These are phyloP conservation scores for Glutinoglossum americanum DNA, from an alignment of 495 filamentous ascomycete species.

Conservation along the genomic window DNA sequence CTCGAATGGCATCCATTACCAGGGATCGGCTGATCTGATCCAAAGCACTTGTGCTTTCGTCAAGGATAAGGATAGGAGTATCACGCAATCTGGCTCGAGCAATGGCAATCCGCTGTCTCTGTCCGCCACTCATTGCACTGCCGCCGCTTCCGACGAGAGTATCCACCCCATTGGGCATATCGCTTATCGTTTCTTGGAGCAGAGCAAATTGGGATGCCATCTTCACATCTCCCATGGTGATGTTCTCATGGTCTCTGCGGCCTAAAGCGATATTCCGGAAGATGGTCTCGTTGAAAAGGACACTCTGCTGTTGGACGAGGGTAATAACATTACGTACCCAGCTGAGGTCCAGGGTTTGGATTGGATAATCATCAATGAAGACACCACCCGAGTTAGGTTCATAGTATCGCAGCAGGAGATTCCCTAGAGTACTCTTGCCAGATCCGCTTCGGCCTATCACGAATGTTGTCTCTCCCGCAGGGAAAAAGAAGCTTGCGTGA, in stretches of 20 bases:
- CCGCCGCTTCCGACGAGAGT: conserved; percentile 54
- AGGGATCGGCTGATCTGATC: conserved; percentile 18
- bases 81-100: conserved; percentile 21
- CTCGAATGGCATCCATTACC: conserved; percentile 19
- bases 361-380: conserved; percentile 38
- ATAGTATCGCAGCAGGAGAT: conserved; percentile 62
- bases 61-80: conserved; percentile 21
- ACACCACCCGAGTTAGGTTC: conserved; percentile 42
- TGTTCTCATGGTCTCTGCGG: conserved; percentile 22
- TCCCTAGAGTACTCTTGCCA: conserved; percentile 78
- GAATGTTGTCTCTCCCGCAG: conserved; percentile 52
- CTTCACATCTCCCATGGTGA: conserved; percentile 31
- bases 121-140: conserved; percentile 61
- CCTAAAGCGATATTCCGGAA: conserved; percentile 67
- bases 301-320: conserved; percentile 61
- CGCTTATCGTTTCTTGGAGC: conserved; percentile 47
- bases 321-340: conserved; percentile 71
- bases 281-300: conserved; percentile 70
- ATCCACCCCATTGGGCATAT: conserved; percentile 50
- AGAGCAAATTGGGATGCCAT: conserved; percentile 41
- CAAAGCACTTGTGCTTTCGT: conserved; percentile 23
- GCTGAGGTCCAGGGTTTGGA: conserved; percentile 36
- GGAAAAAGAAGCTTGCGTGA: conserved; percentile 41
- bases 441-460: conserved; percentile 76
- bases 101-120: conserved; percentile 26